Evolutionary conservation across 1,284 basidiomycete species (phyloP).

Genomic region (Cutaneotrichosporon cavernicola): DNA sequence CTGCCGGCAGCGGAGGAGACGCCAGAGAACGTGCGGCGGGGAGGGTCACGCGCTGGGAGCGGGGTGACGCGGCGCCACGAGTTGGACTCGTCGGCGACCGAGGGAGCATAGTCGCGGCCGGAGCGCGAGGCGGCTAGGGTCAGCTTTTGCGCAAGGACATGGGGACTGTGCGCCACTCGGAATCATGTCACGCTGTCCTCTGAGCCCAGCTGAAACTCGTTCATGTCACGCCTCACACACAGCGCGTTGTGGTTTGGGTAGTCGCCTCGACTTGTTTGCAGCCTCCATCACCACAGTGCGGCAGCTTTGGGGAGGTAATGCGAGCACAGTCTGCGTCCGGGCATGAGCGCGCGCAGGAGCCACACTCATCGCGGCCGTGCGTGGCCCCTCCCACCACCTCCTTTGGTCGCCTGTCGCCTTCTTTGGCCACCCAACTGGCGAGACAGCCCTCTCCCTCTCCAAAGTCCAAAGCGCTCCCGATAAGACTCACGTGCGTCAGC

Average conservation of each 20-base stretch:
- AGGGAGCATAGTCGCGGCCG: constrained; percentile 44
- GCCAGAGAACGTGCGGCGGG: constrained; percentile 38
- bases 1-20: constrained; percentile 26
- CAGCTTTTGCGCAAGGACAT: background rate
- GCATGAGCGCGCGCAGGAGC: background rate
- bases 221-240: background rate
- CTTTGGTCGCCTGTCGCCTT: background rate
- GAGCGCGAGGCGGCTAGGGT: constrained; percentile 18
- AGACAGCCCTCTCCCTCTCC: background rate
- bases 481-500: constrained; percentile 82
- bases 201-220: background rate
- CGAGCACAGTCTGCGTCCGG: background rate
- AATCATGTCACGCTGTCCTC: background rate
- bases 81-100: constrained; percentile 55
- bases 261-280: too few species aligned
- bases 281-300: too few species aligned
- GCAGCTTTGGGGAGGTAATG: too few species aligned
- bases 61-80: constrained; percentile 88
- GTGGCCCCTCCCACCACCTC: background rate
- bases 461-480: background rate
- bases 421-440: background rate
- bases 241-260: too few species aligned
- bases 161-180: background rate
- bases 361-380: background rate
- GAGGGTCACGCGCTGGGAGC: constrained; percentile 52